These are phyloP conservation scores for Podospora anserina DNA, from an alignment of 495 filamentous ascomycete species.

Conservation along the genomic window DNA sequence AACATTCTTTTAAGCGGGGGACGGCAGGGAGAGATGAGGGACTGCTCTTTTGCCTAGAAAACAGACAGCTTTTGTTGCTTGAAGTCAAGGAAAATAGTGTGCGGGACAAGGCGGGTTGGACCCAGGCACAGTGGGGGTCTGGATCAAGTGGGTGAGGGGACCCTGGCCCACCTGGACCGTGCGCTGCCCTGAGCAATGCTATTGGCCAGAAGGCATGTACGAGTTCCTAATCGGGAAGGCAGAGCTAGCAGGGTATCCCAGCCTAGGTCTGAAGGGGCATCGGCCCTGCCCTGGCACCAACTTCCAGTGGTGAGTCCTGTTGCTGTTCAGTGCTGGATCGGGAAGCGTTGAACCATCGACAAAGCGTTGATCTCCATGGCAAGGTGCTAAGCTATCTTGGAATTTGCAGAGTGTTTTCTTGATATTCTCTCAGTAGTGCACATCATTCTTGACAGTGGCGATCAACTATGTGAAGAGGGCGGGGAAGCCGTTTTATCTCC, in stretches of 20 bases:
- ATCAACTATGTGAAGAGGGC: neutral
- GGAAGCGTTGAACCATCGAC: neutral
- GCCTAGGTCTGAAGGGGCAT: neutral
- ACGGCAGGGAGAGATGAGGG: neutral
- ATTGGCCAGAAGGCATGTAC: constrained; percentile 19
- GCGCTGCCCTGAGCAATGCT: neutral
- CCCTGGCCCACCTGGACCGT: neutral
- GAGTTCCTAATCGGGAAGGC: constrained; percentile 32
- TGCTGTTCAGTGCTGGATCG: neutral
- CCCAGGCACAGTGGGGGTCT: neutral
- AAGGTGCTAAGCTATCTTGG: no score
- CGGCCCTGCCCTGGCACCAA: neutral
- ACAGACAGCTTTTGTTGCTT: neutral
- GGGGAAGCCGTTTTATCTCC: neutral
- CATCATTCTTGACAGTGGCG: no score
- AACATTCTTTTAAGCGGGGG: neutral
- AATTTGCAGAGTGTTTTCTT: constrained; percentile 1
- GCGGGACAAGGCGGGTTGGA: constrained; percentile 5
- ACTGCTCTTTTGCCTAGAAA: neutral
- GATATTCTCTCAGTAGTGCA: neutral
- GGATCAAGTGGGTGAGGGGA: constrained; percentile 1
- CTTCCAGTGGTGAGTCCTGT: no score
- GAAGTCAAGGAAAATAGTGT: neutral
- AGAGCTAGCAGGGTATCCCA: constrained; percentile 21
- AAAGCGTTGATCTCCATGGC: neutral